Base-by-base conservation (phyloP, 2,329 filamentous ascomycete species). In the Fusarium sp. region DNA sequence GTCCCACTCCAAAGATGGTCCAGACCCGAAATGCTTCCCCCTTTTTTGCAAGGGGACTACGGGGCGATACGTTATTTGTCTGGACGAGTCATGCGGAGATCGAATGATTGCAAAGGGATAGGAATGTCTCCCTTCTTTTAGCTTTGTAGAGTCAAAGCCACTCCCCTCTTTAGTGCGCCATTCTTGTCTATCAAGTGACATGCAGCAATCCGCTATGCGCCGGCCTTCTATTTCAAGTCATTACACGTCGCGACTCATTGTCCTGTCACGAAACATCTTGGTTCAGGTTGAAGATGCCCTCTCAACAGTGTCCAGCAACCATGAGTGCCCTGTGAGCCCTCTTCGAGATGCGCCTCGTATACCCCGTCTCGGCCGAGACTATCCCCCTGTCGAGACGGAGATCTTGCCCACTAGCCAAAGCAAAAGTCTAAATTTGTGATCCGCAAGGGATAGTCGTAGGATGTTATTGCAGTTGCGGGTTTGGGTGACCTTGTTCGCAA, bases 21-120 rank as follows among this genome's bases (percentile, higher is more conserved):
- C 41, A 57, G 43, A 57, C 34, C 54, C n/a, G 23, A 27, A 41
- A 12, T 7, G 27, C 39, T 34, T 60, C 48, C 63, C 67, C 40
- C 41, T 47, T 71, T 23, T 71, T 70, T 61, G 40, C 41, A 50
- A 34, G 58, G 51, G 53, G 48, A 36, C 47, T 30, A 40, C 12
- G 16, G 28, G 15, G 18, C 41, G 43, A 30, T 27, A 61, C 37
- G 46, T 56, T 36, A 41, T 57, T 43, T 30, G 41, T 53, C 11
- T 11, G 27, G 46, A 30, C 28, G 39, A 55, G 39, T 51, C 56
- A 62, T 56, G 39, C 39, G 15, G 41, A 40, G 39, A 40, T 59
- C 28, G 50, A 41, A 27, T 44, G 52, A 31, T 50, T 39, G 23
- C 23, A 64, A 55, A 60, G 54, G 48, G 40, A 44, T 34, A 23